Conservation (phyloP, 371 early-diverging fungal genomes). For the Lichtheimia ramosa region DNA sequence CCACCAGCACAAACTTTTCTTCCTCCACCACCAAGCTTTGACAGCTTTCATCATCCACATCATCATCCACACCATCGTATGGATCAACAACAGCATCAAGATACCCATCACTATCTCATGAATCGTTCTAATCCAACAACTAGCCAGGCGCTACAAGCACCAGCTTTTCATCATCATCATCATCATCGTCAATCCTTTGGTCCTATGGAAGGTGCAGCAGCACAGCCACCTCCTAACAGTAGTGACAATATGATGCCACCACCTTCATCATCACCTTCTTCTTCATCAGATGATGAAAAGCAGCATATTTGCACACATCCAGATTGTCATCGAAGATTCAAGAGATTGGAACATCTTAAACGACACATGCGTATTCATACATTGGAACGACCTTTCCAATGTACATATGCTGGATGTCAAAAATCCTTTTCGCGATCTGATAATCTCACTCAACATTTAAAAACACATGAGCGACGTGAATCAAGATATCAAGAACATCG, state of each 20-base stretch:
- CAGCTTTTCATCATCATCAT: constrained; percentile 3
- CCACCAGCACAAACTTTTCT: neutral
- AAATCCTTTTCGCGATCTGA: constrained; percentile 83
- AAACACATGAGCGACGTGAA: constrained; percentile 52
- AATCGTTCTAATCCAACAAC: neutral
- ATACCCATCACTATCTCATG: neutral
- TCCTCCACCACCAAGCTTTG: constrained; percentile 7
- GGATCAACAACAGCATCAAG: neutral
- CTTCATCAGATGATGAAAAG: constrained; percentile 25
- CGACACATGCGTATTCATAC: constrained; percentile 88
- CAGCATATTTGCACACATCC: constrained; percentile 58
- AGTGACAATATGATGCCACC: neutral
- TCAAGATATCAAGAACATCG: constrained; percentile 11
- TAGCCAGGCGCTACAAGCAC: neutral
- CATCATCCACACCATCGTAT: neutral
- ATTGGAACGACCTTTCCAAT: constrained; percentile 77
- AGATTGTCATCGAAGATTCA: constrained; percentile 60
- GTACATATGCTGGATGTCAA: constrained; percentile 66
- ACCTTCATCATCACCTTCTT: neutral
- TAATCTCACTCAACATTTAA: constrained; percentile 62
- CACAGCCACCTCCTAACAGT: neutral
- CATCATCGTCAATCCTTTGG: constrained; percentile 1
- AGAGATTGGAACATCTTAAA: constrained; percentile 86
- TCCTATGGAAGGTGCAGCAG: neutral
- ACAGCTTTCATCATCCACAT: neutral